Base-by-base conservation (phyloP, 1,139 yeast genomes). In the Geotrichum bryndzae region DNA sequence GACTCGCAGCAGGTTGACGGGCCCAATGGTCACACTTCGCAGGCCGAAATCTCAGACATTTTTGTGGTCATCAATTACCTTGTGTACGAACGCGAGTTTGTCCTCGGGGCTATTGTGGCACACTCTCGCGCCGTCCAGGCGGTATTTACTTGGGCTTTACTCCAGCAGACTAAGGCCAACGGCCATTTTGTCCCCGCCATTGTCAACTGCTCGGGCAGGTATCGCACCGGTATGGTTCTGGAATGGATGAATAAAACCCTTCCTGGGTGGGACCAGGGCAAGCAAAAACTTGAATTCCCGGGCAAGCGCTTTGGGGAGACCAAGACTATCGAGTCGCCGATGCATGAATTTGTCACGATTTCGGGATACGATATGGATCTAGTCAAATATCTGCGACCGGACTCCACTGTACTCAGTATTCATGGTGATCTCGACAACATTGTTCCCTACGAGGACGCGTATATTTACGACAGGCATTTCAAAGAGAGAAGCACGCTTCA, bases 121-220 rank as follows among this genome's bases (percentile, higher is more conserved):
- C 98, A 92, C 72, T 89, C 96, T 0, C 77, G 97, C 64, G 97
- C 96, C 3, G 79, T 84, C 0, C 82, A 88, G 29, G 87, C 94
- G n/a, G 83, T 86, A 84, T 85, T 89, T 68, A 76, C 82, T 62
- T 91, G 95, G 90, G 86, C 87, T 1, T 63, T 80, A 53, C 67
- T 73, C 57, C 83, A 82, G 64, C 80, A 79, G 61, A 64, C 70
- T 18, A 67, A 73, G 29, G 64, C 70, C 3, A 54, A 56, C 35
- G 63, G 77, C 70, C 57, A 70, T 66, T 51, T 78, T 27, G 84
- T 88, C 0, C 94, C 95, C 1, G 80, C 82, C 63, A 72, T 89
- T 64, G 79, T 90, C 68, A 89, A 89, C 66, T 85, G 92, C 71
- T 82, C 91, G 0, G 86, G 91, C 1, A 79, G 97, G 66, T 89